phyloP scores from a whole-genome alignment of 192 early-diverging fungal genomes.

The Coemansia sp. region DNA sequence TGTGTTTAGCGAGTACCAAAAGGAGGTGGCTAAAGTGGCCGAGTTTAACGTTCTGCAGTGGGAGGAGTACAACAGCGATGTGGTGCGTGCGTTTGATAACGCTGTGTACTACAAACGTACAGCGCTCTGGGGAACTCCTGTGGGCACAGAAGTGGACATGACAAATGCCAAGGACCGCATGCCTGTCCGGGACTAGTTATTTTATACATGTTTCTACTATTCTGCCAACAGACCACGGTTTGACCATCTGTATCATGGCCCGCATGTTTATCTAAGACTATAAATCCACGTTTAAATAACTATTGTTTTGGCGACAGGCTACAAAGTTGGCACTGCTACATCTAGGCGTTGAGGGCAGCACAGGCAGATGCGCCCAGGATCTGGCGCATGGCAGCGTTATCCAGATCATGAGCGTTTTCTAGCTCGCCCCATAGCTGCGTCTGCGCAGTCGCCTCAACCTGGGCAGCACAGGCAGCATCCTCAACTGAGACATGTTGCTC shows the following conservation, averaged over 20 bases:
- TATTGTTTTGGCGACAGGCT: no score
- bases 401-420: slow-evolving; percentile 65
- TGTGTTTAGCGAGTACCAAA: slow-evolving; percentile 40
- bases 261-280: no score
- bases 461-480: slow-evolving; percentile 72
- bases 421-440: slow-evolving; percentile 91
- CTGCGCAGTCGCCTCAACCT: slow-evolving; percentile 84
- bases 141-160: slow-evolving; percentile 40
- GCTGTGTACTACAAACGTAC: slow-evolving; percentile 37
- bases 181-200: slow-evolving; percentile 30
- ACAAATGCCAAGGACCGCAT: slow-evolving; percentile 22
- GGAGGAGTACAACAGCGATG: slow-evolving; percentile 30
- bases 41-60: slow-evolving; percentile 50
- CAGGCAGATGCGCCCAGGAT: slow-evolving; percentile 76
- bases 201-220: background rate
- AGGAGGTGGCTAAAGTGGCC: slow-evolving; percentile 39
- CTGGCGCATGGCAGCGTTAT: slow-evolving; percentile 59
- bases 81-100: slow-evolving; percentile 9
- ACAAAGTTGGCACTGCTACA: background rate
- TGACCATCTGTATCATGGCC: no score
- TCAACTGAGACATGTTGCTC: slow-evolving; percentile 72
- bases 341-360: slow-evolving; percentile 40
- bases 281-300: no score
- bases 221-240: background rate
- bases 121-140: slow-evolving; percentile 42